phyloP scores from a whole-genome alignment of 1,284 basidiomycete species.

The Meripilus lineatus region DNA sequence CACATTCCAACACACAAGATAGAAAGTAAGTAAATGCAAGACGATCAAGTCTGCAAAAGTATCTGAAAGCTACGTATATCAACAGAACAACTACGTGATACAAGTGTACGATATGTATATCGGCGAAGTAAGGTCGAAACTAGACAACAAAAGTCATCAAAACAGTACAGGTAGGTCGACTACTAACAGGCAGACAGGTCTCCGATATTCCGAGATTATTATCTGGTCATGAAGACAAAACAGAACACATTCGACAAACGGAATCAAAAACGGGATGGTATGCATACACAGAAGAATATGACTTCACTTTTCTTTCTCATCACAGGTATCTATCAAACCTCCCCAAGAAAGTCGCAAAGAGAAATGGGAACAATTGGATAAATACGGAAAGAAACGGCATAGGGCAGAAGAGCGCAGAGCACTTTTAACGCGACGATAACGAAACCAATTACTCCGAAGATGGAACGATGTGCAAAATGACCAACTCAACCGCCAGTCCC shows the following conservation, averaged over 20 bases:
- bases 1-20: too few relatives aligned
- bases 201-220: background rate
- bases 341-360: background rate
- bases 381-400: background rate
- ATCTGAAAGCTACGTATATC: too few relatives aligned
- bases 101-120: background rate
- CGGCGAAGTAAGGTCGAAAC: background rate
- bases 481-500: background rate
- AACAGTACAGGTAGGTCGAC: constrained; percentile 4
- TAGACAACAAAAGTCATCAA: constrained; percentile 4
- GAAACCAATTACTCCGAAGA: background rate
- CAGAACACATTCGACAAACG: background rate
- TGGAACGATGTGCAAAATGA: background rate
- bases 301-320: too few relatives aligned
- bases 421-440: background rate
- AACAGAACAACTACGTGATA: background rate
- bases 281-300: constrained; percentile 6
- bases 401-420: background rate
- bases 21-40: too few relatives aligned
- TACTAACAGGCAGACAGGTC: background rate
- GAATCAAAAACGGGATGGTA: background rate
- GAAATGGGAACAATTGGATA: background rate
- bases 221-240: background rate
- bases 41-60: too few relatives aligned
- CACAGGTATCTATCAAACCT: constrained; percentile 3